These are phyloP conservation scores for Microthyrium microscopicum DNA, from an alignment of 2,329 filamentous ascomycete genomes.

Conservation along the genomic window DNA sequence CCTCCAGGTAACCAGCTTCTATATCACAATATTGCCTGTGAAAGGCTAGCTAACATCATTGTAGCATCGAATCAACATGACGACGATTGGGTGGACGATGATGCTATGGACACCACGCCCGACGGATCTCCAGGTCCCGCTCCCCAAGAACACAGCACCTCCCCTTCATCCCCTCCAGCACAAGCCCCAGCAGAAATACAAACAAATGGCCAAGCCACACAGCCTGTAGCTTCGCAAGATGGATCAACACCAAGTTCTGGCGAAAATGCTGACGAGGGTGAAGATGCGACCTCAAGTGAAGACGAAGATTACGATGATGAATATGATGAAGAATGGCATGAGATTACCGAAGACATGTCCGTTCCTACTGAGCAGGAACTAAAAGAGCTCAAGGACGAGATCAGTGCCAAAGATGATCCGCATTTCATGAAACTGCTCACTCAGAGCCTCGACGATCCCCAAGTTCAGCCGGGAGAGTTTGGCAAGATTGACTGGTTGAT, in stretches of 20 bases:
- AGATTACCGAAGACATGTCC: slow-evolving; percentile 39
- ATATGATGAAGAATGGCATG: slow-evolving; percentile 28
- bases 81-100: slow-evolving; percentile 19
- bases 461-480: slow-evolving; percentile 35
- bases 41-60: too few species aligned
- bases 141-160: background rate
- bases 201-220: background rate
- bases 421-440: too few species aligned
- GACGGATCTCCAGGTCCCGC: slow-evolving; percentile 14
- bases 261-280: background rate
- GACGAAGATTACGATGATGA: slow-evolving; percentile 20
- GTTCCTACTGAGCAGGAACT: slow-evolving; percentile 40
- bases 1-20: background rate
- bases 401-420: slow-evolving; percentile 42
- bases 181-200: background rate
- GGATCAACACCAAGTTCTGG: background rate
- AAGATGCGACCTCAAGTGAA: background rate
- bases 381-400: slow-evolving; percentile 37
- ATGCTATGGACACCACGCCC: slow-evolving; percentile 23
- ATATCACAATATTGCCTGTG: background rate
- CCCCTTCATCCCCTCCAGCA: background rate
- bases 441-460: slow-evolving; percentile 43
- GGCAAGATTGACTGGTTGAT: slow-evolving; percentile 43
- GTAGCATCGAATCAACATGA: too few species aligned
- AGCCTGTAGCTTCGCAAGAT: background rate